Percentiles rank a stretch among this genome's conserved stretches.
phyloP scores from a whole-genome alignment of 129 eudicot species.

The Silybum marianum region DNA sequence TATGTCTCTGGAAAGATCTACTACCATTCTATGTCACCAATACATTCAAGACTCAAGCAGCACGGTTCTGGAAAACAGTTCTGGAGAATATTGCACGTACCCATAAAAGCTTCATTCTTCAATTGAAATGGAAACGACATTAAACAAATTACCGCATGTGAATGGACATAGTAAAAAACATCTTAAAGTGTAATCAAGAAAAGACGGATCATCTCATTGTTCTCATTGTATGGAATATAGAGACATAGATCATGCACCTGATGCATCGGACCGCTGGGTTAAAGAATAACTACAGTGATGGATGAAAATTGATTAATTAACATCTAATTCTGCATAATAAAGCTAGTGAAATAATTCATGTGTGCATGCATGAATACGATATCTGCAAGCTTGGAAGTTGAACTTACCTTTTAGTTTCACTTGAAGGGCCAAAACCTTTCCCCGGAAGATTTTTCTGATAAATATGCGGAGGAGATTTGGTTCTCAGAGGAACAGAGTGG shows the following conservation, averaged over 20 bases:
- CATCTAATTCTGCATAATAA: constrained; percentile 1
- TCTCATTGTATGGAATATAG: neutral
- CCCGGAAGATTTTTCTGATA: constrained; percentile 28
- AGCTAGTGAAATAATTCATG: neutral
- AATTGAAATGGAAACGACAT: too few species aligned
- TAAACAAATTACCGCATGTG: too few species aligned
- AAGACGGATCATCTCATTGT: neutral
- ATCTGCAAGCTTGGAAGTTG: neutral
- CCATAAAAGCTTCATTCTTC: too few species aligned
- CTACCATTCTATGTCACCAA: too few species aligned
- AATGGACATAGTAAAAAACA: too few species aligned
- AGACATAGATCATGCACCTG: neutral
- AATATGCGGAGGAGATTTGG: constrained; percentile 41
- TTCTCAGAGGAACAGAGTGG: constrained; percentile 33
- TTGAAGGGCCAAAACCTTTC: constrained; percentile 26
- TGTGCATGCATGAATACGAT: constrained; percentile 4
- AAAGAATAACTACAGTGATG: neutral
- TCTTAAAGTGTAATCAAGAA: neutral
- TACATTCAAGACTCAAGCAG: too few species aligned
- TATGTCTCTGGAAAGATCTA: too few species aligned
- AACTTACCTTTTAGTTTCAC: constrained; percentile 44
- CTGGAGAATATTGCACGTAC: too few species aligned
- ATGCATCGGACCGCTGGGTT: neutral
- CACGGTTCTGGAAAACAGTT: too few species aligned
- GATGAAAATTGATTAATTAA: constrained; percentile 5